Evolutionary conservation across 2,329 filamentous ascomycete species (phyloP), one percentile per base, ranked within the genome.

Genomic region (Hymenoscyphus occultus): DNA sequence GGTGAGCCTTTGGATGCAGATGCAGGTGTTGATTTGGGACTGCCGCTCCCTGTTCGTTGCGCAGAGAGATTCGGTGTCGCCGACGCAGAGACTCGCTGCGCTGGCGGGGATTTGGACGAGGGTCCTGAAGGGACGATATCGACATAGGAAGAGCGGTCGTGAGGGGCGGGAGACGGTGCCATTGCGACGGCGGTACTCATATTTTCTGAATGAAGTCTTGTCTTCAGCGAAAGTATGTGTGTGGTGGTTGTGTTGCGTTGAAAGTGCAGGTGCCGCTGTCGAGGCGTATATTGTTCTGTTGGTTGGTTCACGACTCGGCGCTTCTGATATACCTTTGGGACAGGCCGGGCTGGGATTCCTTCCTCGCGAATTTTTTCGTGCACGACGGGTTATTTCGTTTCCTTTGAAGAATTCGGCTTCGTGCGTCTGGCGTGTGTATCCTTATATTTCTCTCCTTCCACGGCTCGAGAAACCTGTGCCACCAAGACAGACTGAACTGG

Each of bases 131-230:
- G 77, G 69, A 79, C 78, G 68, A 82, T 76, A 71, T 83, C 84
- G 69, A 82, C 80, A 71, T 82, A 78, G 71, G 84, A 85, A n/a
- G 84, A 79, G 76, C 86, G 81, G 76, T 89, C 86, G 76, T 88
- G 86, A 71, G 86, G 86, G 78, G 86, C 86, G 74, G 86, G 86
- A 76, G 86, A 88, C 70, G 86, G 86, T 75, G 84, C 86, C 86
- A 89, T 88, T 74, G 86, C 85, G 76, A 89, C 84, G 77, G 85
- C 86, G 76, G 86, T 82, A 80, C 86, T 89, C 86, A 89, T 89
- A 76, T 72, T 62, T 56, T 35, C 65, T 56, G 65, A 61, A 65
- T 19, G 39, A 32, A 22, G 58, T 22, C 32, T 31, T 31, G 19
- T 45, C 9, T 59, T n/a, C 28, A 28, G 57, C n/a, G n/a, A 39